Evolutionary conservation across 2,329 filamentous ascomycete genomes (phyloP).

Genomic region (Aspergillus quadrilineatus): DNA sequence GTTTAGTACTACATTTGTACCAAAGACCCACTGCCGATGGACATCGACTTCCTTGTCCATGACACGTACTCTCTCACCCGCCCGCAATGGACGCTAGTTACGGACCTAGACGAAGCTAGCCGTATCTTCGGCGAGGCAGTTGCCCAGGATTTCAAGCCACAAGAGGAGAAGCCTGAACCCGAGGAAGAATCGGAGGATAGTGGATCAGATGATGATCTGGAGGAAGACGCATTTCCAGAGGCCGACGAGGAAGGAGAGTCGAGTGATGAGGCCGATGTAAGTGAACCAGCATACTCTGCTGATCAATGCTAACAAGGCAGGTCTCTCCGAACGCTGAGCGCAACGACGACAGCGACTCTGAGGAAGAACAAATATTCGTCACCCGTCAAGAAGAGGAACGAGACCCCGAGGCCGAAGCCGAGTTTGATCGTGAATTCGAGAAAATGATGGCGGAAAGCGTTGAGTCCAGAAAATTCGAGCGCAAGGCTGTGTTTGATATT

Average conservation of each 20-base stretch:
- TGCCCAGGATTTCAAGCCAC: constrained; percentile 80
- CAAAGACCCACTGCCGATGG: constrained; percentile 89
- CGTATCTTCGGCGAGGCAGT: constrained; percentile 84
- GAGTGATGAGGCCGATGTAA: constrained; percentile 51
- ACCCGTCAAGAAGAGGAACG: constrained; percentile 85
- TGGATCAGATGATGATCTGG: constrained; percentile 74
- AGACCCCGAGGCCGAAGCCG: constrained; percentile 90
- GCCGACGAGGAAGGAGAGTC: constrained; percentile 56
- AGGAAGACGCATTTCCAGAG: constrained; percentile 58
- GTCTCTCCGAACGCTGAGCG: constrained; percentile 49
- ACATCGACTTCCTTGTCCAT: constrained; percentile 94
- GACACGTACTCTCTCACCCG: constrained; percentile 83
- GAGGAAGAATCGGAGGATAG: constrained; percentile 71
- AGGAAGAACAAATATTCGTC: constrained; percentile 88
- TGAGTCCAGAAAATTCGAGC: constrained; percentile 93
- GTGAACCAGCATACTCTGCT: constrained; percentile 22
- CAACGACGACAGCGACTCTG: constrained; percentile 55
- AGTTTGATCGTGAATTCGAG: constrained; percentile 96
- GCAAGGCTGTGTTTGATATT: constrained; percentile 93
- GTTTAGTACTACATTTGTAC: constrained; percentile 88
- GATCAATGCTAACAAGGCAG: constrained; percentile 26
- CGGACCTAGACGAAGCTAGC: constrained; percentile 77
- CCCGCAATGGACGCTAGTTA: constrained; percentile 87
- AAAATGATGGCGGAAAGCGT: constrained; percentile 98
- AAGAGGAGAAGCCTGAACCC: constrained; percentile 70